Conservation (phyloP, 1,139 yeast species). For the Diutina catenulata region DNA sequence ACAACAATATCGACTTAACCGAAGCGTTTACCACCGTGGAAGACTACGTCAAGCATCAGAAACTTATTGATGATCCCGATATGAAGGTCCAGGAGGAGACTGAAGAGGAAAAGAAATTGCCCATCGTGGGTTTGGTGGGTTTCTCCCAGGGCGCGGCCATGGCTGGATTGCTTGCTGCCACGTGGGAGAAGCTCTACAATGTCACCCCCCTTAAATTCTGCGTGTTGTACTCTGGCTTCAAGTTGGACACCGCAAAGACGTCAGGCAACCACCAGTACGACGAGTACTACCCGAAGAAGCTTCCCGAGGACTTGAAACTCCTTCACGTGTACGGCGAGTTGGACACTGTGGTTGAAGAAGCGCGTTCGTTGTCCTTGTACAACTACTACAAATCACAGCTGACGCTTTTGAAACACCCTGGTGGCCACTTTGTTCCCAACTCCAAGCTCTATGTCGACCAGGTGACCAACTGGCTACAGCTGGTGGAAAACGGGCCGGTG, state of each 20-base stretch:
- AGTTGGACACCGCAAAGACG: slow-evolving; percentile 33
- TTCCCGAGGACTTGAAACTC: slow-evolving; percentile 17
- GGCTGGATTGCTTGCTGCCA: slow-evolving; percentile 7
- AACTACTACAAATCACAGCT: slow-evolving; percentile 38
- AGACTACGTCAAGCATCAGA: slow-evolving; percentile 20
- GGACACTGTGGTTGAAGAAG: slow-evolving; percentile 82
- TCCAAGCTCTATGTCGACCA: slow-evolving; percentile 48
- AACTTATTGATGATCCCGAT: slow-evolving; percentile 10
- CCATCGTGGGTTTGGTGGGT: slow-evolving; percentile 31
- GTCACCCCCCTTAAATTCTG: slow-evolving; percentile 46
- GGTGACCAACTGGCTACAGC: slow-evolving; percentile 43
- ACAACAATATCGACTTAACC: slow-evolving; percentile 16
- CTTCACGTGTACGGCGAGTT: slow-evolving; percentile 78
- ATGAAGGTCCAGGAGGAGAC: slow-evolving; percentile 10
- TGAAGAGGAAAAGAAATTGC: slow-evolving; percentile 17
- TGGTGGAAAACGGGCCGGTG: slow-evolving; percentile 10
- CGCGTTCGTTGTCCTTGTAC: slow-evolving; percentile 46
- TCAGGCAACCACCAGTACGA: slow-evolving; percentile 11
- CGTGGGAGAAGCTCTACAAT: slow-evolving; percentile 19
- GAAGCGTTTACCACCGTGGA: slow-evolving; percentile 19
- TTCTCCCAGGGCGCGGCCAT: slow-evolving; percentile 32
- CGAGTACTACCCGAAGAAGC: slow-evolving; percentile 18
- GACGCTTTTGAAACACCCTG: slow-evolving; percentile 56
- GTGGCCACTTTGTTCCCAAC: slow-evolving; percentile 82
- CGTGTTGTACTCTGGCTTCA: slow-evolving; percentile 69